Evolutionary conservation across 2,329 filamentous ascomycete species (phyloP).

Genomic region (Fusarium sp.): DNA sequence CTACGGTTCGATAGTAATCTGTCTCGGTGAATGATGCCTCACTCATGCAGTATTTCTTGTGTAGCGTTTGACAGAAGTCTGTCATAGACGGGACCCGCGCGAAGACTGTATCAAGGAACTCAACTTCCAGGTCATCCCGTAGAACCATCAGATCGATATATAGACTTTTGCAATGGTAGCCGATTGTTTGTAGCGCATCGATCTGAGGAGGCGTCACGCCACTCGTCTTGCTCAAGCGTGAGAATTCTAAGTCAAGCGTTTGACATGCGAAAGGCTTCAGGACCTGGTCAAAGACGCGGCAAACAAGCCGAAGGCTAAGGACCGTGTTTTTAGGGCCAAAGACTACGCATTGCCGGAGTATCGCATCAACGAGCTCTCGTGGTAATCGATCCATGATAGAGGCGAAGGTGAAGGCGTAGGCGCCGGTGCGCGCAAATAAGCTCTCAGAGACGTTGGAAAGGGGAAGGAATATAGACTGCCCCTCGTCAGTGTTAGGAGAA

Average conservation of each 20-base stretch:
- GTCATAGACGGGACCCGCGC: constrained; percentile 58
- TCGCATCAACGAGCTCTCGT: constrained; percentile 59
- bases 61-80: constrained; percentile 57
- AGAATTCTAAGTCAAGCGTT: constrained; percentile 63
- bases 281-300: constrained; percentile 59
- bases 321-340: constrained; percentile 58
- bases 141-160: constrained; percentile 65
- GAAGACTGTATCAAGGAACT: constrained; percentile 60
- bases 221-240: constrained; percentile 56
- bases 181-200: constrained; percentile 59
- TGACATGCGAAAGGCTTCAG: constrained; percentile 59
- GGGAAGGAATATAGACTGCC: background rate
- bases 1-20: constrained; percentile 57
- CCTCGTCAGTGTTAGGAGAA: too few species aligned
- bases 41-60: constrained; percentile 60
- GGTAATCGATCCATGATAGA: constrained; percentile 63
- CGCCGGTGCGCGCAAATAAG: background rate
- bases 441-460: constrained; percentile 1
- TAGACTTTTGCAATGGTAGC: constrained; percentile 59
- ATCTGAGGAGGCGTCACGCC: constrained; percentile 45
- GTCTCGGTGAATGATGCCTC: constrained; percentile 60
- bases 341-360: constrained; percentile 57
- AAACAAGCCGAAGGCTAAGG: constrained; percentile 60
- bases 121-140: constrained; percentile 63
- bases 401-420: too few species aligned